A percentile compares a stretch with the other conserved stretches of the same genome.
phyloP scores from a whole-genome alignment of 2,329 filamentous ascomycete genomes.

The Epichloe sibirici region DNA sequence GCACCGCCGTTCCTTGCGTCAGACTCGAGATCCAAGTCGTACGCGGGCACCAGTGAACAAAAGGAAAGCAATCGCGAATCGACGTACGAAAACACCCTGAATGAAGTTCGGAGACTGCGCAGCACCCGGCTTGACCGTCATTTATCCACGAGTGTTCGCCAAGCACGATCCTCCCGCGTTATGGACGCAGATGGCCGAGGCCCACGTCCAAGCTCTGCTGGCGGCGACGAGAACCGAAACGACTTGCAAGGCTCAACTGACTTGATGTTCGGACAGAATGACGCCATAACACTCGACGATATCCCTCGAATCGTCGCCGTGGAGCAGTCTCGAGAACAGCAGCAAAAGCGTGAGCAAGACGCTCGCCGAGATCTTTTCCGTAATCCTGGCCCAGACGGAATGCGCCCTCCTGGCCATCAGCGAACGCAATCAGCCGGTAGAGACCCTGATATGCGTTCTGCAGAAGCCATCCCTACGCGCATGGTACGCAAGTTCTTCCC shows the following conservation, averaged over 20 bases:
- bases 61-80: constrained; percentile 50
- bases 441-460: constrained; percentile 37
- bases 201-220: constrained; percentile 63
- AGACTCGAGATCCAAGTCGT: constrained; percentile 63
- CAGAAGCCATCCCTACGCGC: constrained; percentile 41
- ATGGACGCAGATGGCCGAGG: constrained; percentile 55
- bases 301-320: constrained; percentile 93
- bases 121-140: constrained; percentile 93
- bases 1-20: constrained; percentile 37
- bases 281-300: constrained; percentile 87
- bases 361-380: constrained; percentile 52
- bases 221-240: constrained; percentile 38
- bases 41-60: constrained; percentile 40
- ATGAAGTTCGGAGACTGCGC: constrained; percentile 81
- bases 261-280: constrained; percentile 77
- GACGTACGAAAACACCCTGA: constrained; percentile 89
- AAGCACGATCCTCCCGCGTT: constrained; percentile 79
- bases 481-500: constrained; percentile 79
- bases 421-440: constrained; percentile 45
- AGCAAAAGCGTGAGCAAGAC: constrained; percentile 46
- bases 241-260: constrained; percentile 49
- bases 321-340: constrained; percentile 87
- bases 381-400: constrained; percentile 31
- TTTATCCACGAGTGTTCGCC: constrained; percentile 82
- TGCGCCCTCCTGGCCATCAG: constrained; percentile 54